phyloP scores from a whole-genome alignment of 2,329 filamentous ascomycete genomes.

The Fusarium sp. region DNA sequence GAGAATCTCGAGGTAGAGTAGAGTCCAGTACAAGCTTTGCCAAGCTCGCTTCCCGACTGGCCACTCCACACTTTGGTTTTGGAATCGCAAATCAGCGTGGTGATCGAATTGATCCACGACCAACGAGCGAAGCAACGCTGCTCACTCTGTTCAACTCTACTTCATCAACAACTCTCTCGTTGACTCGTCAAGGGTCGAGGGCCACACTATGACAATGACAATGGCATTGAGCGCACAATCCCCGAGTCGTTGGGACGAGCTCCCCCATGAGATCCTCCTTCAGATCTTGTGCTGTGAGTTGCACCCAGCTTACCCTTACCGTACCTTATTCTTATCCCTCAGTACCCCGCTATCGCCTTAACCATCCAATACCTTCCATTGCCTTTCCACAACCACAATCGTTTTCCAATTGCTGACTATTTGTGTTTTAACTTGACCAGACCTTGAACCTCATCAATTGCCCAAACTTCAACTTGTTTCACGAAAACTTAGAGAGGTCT shows the following conservation, averaged over 20 bases:
- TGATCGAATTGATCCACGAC: constrained; percentile 5
- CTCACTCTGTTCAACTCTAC: neutral
- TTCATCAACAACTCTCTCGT: constrained; percentile 1
- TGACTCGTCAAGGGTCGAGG: neutral
- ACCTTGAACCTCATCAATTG: constrained; percentile 58
- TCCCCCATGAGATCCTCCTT: constrained; percentile 74
- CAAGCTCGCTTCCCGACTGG: constrained; percentile 22
- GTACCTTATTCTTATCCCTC: constrained; percentile 30
- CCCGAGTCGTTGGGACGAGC: constrained; percentile 56
- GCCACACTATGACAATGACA: constrained; percentile 12
- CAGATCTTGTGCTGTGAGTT: constrained; percentile 72
- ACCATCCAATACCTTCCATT: neutral
- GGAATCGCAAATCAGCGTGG: constrained; percentile 16
- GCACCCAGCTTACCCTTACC: constrained; percentile 14
- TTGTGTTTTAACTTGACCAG: constrained; percentile 37
- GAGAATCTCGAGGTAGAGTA: neutral
- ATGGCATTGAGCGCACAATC: constrained; percentile 46
- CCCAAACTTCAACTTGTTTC: constrained; percentile 78
- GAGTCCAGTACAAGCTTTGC: constrained; percentile 26
- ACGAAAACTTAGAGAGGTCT: constrained; percentile 72
- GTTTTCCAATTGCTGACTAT: constrained; percentile 34
- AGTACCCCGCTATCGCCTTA: constrained; percentile 33
- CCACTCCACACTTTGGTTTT: constrained; percentile 18
- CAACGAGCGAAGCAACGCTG: neutral
- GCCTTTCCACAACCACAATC: neutral